These are phyloP conservation scores for Clitoria ternatea DNA, from an alignment of 306 rosid species.

Conservation along the genomic window DNA sequence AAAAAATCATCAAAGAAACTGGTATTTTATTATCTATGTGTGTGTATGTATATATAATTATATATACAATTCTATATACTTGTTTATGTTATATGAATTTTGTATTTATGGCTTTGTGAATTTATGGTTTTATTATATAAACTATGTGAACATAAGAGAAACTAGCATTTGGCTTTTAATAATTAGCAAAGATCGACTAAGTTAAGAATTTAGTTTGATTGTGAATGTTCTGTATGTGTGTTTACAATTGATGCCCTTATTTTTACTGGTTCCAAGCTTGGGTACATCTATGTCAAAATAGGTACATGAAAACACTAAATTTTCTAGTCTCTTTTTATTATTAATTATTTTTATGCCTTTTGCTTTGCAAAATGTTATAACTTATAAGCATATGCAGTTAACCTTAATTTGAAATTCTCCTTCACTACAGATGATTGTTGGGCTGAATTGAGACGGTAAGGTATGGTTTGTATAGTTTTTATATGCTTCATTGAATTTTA, in stretches of 20 bases:
- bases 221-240: neutral
- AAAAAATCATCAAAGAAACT: conserved; percentile 64
- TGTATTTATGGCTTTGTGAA: neutral
- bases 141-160: neutral
- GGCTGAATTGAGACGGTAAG: conserved; percentile 82
- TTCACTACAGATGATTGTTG: conserved; percentile 83
- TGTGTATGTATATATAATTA: no score
- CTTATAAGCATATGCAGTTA: neutral
- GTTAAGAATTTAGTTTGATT: conserved; percentile 12
- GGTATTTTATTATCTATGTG: conserved; percentile 34
- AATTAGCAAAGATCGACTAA: neutral
- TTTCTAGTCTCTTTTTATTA: neutral
- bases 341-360: neutral
- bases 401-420: neutral
- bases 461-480: conserved; percentile 28
- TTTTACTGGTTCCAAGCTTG: conserved; percentile 85
- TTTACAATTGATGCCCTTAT: conserved; percentile 86
- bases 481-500: neutral
- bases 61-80: no score
- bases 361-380: neutral
- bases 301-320: conserved; percentile 39
- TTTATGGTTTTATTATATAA: neutral
- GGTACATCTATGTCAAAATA: conserved; percentile 79
- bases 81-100: neutral
- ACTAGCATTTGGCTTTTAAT: neutral